Evolutionary conservation across 805 yeast genomes (phyloP).

Genomic region (Candida taoyuanica): DNA sequence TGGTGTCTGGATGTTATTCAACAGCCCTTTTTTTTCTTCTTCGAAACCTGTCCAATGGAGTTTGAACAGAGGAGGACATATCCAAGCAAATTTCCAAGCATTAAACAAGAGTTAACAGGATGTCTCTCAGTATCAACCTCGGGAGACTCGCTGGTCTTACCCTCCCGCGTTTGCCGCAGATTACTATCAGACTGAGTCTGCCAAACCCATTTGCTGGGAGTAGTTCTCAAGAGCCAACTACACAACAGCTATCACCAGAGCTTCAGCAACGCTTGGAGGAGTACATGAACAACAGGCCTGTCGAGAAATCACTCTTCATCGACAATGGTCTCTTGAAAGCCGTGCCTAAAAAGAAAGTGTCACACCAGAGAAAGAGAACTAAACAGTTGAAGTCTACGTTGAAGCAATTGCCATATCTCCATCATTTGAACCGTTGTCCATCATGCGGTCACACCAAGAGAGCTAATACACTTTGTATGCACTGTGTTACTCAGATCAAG

Average conservation of each 20-base stretch:
- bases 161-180: constrained; percentile 25
- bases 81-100: not conserved
- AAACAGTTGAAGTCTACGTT: constrained; percentile 78
- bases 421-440: constrained; percentile 85
- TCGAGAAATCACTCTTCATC: constrained; percentile 36
- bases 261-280: constrained; percentile 29
- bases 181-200: constrained; percentile 22
- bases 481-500: constrained; percentile 81
- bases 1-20: constrained; percentile 1
- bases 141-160: constrained; percentile 18
- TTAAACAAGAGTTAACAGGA: not conserved
- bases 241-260: constrained; percentile 9
- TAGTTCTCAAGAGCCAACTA: constrained; percentile 3
- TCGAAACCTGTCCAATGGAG: no score
- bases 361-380: constrained; percentile 81
- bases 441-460: constrained; percentile 92
- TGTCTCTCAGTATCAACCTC: constrained; percentile 22
- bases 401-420: constrained; percentile 72
- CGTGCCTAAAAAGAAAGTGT: constrained; percentile 90
- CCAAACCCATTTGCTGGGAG: constrained; percentile 19
- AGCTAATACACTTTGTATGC: constrained; percentile 87
- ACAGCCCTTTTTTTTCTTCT: not conserved
- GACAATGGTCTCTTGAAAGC: constrained; percentile 79
- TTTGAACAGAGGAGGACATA: no score
- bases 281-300: constrained; percentile 21